Evolutionary conservation across 1,284 basidiomycete genomes (phyloP).

Genomic region (Sporisorium iseilematis-ciliati): DNA sequence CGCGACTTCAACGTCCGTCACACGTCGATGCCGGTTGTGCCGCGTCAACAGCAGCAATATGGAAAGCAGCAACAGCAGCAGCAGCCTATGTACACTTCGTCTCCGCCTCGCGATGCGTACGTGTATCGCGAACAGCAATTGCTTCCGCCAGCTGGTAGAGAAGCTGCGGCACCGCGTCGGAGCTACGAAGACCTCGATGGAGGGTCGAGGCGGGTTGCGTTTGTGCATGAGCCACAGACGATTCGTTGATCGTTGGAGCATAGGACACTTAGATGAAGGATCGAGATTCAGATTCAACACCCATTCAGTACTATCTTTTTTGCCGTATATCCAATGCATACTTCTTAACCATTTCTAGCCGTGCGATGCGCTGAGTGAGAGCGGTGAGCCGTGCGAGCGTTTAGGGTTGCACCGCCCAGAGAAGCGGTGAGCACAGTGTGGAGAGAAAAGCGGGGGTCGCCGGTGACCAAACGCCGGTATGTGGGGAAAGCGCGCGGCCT

Average conservation of each 20-base stretch:
- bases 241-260: constrained; percentile 57
- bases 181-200: constrained; percentile 40
- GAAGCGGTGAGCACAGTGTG: background rate
- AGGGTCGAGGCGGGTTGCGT: constrained; percentile 37
- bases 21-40: constrained; percentile 31
- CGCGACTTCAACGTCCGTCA: constrained; percentile 35
- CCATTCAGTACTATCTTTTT: background rate
- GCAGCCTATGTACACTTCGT: constrained; percentile 21
- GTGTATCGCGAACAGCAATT: constrained; percentile 30
- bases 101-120: constrained; percentile 24
- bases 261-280: no score
- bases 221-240: constrained; percentile 36
- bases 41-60: constrained; percentile 14
- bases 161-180: constrained; percentile 12
- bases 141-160: constrained; percentile 7
- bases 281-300: background rate
- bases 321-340: background rate
- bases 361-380: background rate
- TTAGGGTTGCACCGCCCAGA: background rate
- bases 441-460: constrained; percentile 3
- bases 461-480: constrained; percentile 8
- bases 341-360: background rate
- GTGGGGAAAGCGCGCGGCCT: background rate
- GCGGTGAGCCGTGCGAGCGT: background rate
- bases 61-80: constrained; percentile 16